Conservation (phyloP, 2,329 filamentous ascomycete species). For the Stachybotrys chartarum region DNA sequence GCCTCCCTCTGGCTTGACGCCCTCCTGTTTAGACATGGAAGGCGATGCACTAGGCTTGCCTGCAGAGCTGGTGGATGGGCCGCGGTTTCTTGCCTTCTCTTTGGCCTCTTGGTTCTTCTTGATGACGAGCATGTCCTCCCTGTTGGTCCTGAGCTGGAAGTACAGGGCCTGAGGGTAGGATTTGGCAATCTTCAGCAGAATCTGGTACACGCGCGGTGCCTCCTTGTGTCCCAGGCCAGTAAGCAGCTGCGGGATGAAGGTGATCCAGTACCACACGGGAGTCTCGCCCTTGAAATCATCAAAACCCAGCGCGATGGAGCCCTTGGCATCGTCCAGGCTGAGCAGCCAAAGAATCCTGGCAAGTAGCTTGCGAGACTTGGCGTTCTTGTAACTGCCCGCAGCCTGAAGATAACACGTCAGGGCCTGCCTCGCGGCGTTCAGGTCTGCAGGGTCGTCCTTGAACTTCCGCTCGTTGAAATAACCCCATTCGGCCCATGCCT, state of each 20-base stretch:
- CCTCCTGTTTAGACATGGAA: conserved; percentile 46
- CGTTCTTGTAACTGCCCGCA: conserved; percentile 92
- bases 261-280: conserved; percentile 99
- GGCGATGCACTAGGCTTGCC: conserved; percentile 40
- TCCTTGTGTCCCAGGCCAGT: conserved; percentile 89
- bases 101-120: conserved; percentile 82
- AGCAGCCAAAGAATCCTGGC: conserved; percentile 92
- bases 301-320: conserved; percentile 76
- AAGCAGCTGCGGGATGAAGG: conserved; percentile 93
- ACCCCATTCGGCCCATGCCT: conserved; percentile 99
- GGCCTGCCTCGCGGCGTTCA: conserved; percentile 81
- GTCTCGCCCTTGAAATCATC: conserved; percentile 97
- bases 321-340: conserved; percentile 84
- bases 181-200: conserved; percentile 91
- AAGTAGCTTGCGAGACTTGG: conserved; percentile 89
- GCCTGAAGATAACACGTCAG: conserved; percentile 95
- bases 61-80: conserved; percentile 36
- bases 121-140: conserved; percentile 88
- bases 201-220: conserved; percentile 74
- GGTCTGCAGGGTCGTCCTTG: conserved; percentile 78
- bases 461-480: conserved; percentile 97
- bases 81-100: conserved; percentile 50
- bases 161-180: conserved; percentile 92
- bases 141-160: conserved; percentile 86
- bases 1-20: conserved; percentile 27